Base-by-base conservation (phyloP, 2,329 filamentous ascomycete genomes). In the Penicillium griseofulvum region DNA sequence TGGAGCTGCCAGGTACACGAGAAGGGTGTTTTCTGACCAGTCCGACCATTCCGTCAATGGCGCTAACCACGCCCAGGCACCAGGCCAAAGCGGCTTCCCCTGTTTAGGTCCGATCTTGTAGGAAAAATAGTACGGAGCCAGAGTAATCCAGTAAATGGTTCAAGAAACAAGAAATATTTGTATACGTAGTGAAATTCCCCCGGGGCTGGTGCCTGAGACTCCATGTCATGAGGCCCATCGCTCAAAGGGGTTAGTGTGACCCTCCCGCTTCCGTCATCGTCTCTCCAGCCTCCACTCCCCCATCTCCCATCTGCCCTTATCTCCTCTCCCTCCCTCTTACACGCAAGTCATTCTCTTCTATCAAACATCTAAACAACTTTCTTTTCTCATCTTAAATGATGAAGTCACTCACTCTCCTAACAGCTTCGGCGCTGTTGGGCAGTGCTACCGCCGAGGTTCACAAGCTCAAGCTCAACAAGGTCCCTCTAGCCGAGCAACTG, bases 381-480 rank as follows among this genome's bases (percentile, higher is more conserved):
- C 58, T 59, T 65, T 64, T 57, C 49, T 60, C 64, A 74, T 58
- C 76, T 42, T 49, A 22, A 37, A 55, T 39, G 24, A 97, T 97
- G 93, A 97, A 95, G 87, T 86, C 86, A 76, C 81, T 87, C 78
- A 80, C 91, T 71, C 77, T 96, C 72, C 81, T 91, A 74, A 87
- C 90, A 74, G 86, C 86, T 78, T 86, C 87, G 70, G 83, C 87
- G 80, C 85, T 95, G 82, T 83, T 92, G 71, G 89, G 89, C 81
- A 86, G 88, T 74, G 89, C 89, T 73, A 84, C 89, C 73, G 93
- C 91, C 67, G 91, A 87, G 70, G 83, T 96, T 65, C 91, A 97
- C 86, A 95, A 91, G 83, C 88, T 97, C 84, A 94, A 95, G 84
- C 87, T 99, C 71, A 89, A 97, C 84, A 99, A 99, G 88, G 81